A percentile compares a stretch with the other conserved stretches of the same genome.
phyloP scores from a whole-genome alignment of 768 basidiomycete genomes.

The Rhizopogon vulgaris region DNA sequence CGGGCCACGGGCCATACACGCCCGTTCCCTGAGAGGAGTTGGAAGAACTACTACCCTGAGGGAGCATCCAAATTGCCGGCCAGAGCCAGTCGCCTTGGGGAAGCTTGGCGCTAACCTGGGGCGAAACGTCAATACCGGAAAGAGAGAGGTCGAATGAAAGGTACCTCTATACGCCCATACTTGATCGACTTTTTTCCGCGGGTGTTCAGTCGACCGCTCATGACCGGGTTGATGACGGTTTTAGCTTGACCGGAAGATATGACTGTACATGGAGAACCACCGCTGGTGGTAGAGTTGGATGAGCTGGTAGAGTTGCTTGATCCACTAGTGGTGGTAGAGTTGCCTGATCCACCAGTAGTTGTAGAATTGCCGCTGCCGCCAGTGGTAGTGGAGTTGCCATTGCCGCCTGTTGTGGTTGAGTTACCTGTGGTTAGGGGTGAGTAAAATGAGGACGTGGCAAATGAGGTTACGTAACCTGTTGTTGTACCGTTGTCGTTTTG shows the following conservation, averaged over 20 bases:
- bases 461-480: constrained; percentile 24
- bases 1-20: constrained; percentile 38
- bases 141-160: too few species aligned
- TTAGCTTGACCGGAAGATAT: constrained; percentile 28
- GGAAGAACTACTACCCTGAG: constrained; percentile 18
- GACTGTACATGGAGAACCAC: constrained; percentile 39
- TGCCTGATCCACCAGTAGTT: constrained; percentile 16
- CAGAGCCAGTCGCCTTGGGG: constrained; percentile 44
- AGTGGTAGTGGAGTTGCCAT: not conserved
- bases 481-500: constrained; percentile 25
- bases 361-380: not conserved
- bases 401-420: constrained; percentile 3
- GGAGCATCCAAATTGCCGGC: constrained; percentile 29
- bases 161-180: constrained; percentile 53
- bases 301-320: constrained; percentile 5
- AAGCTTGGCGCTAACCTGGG: constrained; percentile 57
- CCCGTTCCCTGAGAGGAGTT: constrained; percentile 11
- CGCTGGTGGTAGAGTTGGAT: constrained; percentile 9
- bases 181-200: constrained; percentile 40
- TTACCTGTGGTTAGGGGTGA: not conserved
- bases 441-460: not conserved
- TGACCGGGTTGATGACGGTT: constrained; percentile 45
- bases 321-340: constrained; percentile 11
- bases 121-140: constrained; percentile 21
- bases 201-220: constrained; percentile 49